Evolutionary conservation across 2,329 filamentous ascomycete genomes (phyloP).

Genomic region (Nannizzia gypsea): DNA sequence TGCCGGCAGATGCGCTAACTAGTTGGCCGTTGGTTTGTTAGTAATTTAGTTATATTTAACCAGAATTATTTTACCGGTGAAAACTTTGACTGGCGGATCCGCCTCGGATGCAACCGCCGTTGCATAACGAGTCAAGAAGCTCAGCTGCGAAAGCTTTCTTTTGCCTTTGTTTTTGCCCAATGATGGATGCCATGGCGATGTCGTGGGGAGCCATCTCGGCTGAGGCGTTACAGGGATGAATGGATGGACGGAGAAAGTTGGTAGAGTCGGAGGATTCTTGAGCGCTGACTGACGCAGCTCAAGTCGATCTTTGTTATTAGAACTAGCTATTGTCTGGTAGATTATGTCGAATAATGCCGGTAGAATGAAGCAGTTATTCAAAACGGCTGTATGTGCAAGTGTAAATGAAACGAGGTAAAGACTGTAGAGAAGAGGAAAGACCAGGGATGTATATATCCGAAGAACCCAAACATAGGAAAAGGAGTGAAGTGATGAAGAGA

Average conservation of each 20-base stretch:
- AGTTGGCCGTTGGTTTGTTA: no score
- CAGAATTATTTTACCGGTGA: neutral
- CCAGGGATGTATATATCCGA: neutral
- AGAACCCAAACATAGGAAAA: neutral
- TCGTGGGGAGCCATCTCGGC: neutral
- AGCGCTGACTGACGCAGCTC: neutral
- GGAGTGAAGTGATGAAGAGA: neutral
- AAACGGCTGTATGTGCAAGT: neutral
- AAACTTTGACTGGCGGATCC: neutral
- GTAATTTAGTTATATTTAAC: no score
- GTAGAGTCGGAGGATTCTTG: neutral
- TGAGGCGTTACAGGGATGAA: neutral
- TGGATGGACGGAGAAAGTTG: neutral
- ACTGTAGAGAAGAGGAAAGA: neutral
- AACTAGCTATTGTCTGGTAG: neutral
- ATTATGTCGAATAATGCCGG: no score
- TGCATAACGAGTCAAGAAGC: no score
- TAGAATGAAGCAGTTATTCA: neutral
- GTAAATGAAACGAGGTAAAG: neutral
- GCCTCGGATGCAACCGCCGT: neutral
- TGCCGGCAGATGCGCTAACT: no score
- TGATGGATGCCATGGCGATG: neutral
- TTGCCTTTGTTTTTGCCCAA: neutral
- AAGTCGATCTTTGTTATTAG: neutral
- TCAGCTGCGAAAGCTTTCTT: neutral